Evolutionary conservation across 345 rosid genomes (phyloP), one percentile per base, ranked within the genome.

Genomic region (Pistacia atlantica): DNA sequence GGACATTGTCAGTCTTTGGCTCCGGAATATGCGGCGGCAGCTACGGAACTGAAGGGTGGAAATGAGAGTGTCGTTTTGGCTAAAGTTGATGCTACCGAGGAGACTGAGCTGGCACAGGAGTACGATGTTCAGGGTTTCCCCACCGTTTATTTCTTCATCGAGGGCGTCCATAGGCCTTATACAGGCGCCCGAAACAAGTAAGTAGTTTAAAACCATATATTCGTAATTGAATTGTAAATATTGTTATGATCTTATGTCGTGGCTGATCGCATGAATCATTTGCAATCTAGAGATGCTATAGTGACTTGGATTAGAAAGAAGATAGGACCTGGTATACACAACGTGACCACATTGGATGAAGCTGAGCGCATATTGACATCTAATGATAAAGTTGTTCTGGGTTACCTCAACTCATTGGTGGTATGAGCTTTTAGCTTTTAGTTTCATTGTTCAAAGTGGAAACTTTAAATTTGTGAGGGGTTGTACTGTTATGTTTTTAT

Each of bases 11-110:
- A 96, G 82, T 82, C 97, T 48, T 83, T 96, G 68, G 98, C 99
- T 77, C 99, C 99, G 14, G 99, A 97, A 77, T 97, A 94, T 18
- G 97, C 98, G 8, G 97, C 99, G 25, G 98, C 98, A 0, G 99
- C 98, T n/a, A 90, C 99, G 38, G 97, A 89, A 79, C 83, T 97
- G 28, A 97, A 92, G 61, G 80, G 48, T 14, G 76, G 48, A 2
- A 73, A 55, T 5, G 87, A 86, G 67, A 92, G 83, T 31, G 97
- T 94, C 62, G 88, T 76, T 75, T 75, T 97, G 87, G 99, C 98
- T 55, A 97, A 97, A 76, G 92, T 97, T 38, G 99, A 97, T n/a
- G 99, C 97, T 0, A 84, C 95, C 18, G 99, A 91, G 83, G 98
- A 94, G 88, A 89, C 78, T 63, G 98, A 97, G 80, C 77, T 97